Percentiles rank a stretch among this genome's conserved stretches.
phyloP scores from a whole-genome alignment of 2,329 filamentous ascomycete species.

The Colletotrichum horii region DNA sequence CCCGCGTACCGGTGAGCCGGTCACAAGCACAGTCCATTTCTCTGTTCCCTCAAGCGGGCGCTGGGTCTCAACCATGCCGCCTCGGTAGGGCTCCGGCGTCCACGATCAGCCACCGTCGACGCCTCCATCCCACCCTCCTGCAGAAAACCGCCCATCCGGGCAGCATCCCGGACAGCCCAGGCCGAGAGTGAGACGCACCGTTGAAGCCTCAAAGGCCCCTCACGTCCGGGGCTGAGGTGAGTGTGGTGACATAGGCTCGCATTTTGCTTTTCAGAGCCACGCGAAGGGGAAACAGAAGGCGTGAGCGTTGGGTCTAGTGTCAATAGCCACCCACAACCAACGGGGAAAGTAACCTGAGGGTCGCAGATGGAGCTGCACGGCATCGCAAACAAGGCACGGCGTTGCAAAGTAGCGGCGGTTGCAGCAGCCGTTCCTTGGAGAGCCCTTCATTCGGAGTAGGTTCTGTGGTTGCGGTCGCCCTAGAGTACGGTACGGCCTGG shows the following conservation, averaged over 20 bases:
- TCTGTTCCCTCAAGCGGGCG: background rate
- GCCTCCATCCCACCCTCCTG: background rate
- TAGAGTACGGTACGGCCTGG: background rate
- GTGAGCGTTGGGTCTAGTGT: background rate
- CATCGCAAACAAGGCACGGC: background rate
- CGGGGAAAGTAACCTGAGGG: background rate
- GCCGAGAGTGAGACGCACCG: slow-evolving; percentile 14
- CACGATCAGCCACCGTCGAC: slow-evolving; percentile 5
- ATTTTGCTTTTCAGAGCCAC: background rate
- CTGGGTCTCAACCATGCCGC: background rate
- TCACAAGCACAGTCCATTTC: background rate
- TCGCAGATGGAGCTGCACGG: background rate
- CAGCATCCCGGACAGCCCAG: background rate
- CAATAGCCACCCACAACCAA: background rate
- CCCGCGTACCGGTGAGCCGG: background rate
- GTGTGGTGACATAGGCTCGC: background rate
- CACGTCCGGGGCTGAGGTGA: background rate
- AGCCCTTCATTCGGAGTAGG: background rate
- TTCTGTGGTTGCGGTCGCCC: background rate
- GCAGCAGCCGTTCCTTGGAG: background rate
- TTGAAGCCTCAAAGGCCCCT: background rate
- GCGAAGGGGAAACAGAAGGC: background rate
- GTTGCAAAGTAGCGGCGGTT: background rate
- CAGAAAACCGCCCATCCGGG: background rate
- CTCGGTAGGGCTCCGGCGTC: background rate